Base-by-base conservation (phyloP, 2,329 filamentous ascomycete genomes). In the Sclerotinia subarctica region DNA sequence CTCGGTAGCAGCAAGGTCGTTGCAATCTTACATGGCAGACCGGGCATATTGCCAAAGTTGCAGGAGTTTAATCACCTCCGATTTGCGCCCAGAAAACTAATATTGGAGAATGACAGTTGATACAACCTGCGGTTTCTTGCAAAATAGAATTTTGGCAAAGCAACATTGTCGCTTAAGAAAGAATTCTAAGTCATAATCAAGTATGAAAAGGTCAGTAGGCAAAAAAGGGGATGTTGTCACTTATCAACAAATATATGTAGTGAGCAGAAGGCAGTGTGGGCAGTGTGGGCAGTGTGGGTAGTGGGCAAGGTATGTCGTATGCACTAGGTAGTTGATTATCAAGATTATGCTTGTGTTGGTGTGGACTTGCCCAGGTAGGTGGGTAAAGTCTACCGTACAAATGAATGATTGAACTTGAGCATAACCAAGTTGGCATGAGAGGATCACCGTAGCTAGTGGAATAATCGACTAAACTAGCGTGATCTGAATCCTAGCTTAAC, bases 11-110 rank as follows among this genome's bases (percentile, higher is more conserved):
- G 35, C 44, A 17, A 67, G 38, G 32, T 54, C 54, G 54, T 57
- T 47, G 64, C 58, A 24, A 51, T 77, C 83, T 77, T 79, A 86
- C 84, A 80, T 77, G 85, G 85, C 76, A 86, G 80, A 71, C 84
- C 82, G 76, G 85, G 85, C 85, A 87, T 86, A 72, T 77, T 83
- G 79, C 68, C 58, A 69, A 64, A 35, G 26, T 67, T 59, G 24
- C 24, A 53, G 42, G 53, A 49, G 67, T 68, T 71, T 51, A 1
- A 72, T 74, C 60, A 59, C 66, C 44, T 66, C 65, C 53, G 67
- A 65, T 58, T 59, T 68, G 68, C 68, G 69, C 73, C 68, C 70
- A 54, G 68, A 74, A 70, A 71, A 76, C 70, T 71, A 57, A 54
- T 57, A 63, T 54, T 70, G 64, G 68, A 60, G 69, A 69, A 68